Percentiles rank a stretch among this genome's conserved stretches.
These are phyloP conservation scores for Leccinellum albellum DNA, from an alignment of 768 basidiomycete genomes.

Conservation along the genomic window DNA sequence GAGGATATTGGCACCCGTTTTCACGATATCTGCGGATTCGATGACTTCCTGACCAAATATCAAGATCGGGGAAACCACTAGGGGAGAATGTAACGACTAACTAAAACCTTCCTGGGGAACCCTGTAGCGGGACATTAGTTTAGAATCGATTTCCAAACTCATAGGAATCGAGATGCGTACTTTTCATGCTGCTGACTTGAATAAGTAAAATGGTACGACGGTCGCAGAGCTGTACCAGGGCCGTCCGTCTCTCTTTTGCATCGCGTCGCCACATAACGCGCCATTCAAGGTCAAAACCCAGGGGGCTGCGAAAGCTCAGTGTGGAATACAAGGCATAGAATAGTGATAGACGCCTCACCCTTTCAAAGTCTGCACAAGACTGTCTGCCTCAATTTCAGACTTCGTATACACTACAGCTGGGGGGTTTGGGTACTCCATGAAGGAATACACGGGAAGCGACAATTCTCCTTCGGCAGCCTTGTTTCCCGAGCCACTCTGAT, in stretches of 20 bases:
- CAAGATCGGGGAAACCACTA: background rate
- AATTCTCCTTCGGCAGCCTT: conserved; percentile 1
- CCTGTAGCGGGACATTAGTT: conserved; percentile 22
- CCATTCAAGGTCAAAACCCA: conserved; percentile 56
- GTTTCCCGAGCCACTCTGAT: background rate
- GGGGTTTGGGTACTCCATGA: conserved; percentile 26
- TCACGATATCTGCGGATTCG: conserved; percentile 37
- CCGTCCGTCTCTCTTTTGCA: conserved; percentile 34
- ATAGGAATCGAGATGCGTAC: conserved; percentile 24
- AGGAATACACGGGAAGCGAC: conserved; percentile 36
- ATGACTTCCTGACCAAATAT: conserved; percentile 38
- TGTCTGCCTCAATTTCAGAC: conserved; percentile 41
- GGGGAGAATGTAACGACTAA: conserved; percentile 11
- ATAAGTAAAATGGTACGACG: conserved; percentile 41
- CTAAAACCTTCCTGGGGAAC: conserved; percentile 43
- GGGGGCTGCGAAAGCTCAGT: conserved; percentile 30
- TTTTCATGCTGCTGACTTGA: conserved; percentile 46
- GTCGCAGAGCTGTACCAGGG: conserved; percentile 47
- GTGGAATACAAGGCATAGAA: background rate
- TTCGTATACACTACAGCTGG: conserved; percentile 39
- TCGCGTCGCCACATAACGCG: conserved; percentile 32
- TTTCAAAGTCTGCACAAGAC: conserved; percentile 33
- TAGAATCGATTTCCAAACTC: background rate
- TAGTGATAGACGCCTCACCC: conserved; percentile 28
- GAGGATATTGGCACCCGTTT: conserved; percentile 47